Conservation (phyloP, 2,329 filamentous ascomycete genomes). For the Ceratocystis colombiana region DNA sequence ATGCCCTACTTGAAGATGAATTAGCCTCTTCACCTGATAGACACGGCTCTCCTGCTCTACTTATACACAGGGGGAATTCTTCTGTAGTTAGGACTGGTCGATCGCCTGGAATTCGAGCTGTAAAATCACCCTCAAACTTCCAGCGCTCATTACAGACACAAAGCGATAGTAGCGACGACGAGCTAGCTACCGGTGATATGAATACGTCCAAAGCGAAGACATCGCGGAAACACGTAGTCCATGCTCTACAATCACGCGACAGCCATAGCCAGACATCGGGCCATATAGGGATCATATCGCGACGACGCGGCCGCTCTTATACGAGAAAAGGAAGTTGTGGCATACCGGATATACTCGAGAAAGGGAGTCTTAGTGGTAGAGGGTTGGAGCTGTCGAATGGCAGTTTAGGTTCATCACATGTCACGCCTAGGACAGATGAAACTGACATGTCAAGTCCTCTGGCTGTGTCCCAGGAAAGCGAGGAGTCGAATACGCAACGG, state of each 20-base stretch:
- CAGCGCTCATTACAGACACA: not conserved
- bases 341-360: not conserved
- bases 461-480: not conserved
- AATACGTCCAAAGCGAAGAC: conserved; percentile 6
- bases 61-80: not conserved
- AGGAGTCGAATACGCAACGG: not conserved
- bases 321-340: not conserved
- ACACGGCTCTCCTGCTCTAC: not conserved
- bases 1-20: conserved; percentile 22
- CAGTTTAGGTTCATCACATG: not conserved
- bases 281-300: conserved; percentile 2
- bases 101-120: not conserved
- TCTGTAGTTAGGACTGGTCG: not conserved
- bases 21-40: conserved; percentile 21
- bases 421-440: not conserved
- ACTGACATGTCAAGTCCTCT: not conserved
- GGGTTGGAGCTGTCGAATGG: no score
- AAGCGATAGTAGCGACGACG: conserved; percentile 18
- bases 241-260: not conserved
- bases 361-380: no score
- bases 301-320: not conserved
- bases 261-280: conserved; percentile 3
- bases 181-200: conserved; percentile 18
- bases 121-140: not conserved
- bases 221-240: not conserved